Percentiles rank a stretch among this genome's conserved stretches.
These are phyloP conservation scores for Scytalidium sp. DNA, from an alignment of 2,329 filamentous ascomycete genomes.

Conservation along the genomic window DNA sequence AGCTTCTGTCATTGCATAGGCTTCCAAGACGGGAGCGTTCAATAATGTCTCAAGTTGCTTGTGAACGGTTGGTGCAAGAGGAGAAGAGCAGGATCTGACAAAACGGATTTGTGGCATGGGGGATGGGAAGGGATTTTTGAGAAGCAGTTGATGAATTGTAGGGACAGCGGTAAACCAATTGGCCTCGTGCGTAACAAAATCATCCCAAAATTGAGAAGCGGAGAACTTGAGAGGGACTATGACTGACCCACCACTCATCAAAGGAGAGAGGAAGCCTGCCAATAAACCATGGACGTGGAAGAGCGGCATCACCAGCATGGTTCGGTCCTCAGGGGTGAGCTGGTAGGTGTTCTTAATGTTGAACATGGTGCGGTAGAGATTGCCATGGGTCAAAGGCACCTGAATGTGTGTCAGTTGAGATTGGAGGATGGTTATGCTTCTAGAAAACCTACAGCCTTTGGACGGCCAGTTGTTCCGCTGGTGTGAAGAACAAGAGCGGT, in stretches of 20 bases:
- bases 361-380: constrained; percentile 75
- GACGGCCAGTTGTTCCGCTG: constrained; percentile 75
- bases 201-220: constrained; percentile 72
- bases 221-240: constrained; percentile 75
- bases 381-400: constrained; percentile 73
- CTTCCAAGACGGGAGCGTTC: constrained; percentile 74
- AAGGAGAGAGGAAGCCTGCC: constrained; percentile 71
- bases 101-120: constrained; percentile 71
- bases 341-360: constrained; percentile 75
- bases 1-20: constrained; percentile 86
- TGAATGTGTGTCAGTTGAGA: constrained; percentile 21
- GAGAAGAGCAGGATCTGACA: constrained; percentile 78
- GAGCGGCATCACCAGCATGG: constrained; percentile 80
- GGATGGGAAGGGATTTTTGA: constrained; percentile 64
- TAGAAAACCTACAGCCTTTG: constrained; percentile 59
- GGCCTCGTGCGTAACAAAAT: constrained; percentile 66
- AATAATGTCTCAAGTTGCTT: constrained; percentile 70
- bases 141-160: constrained; percentile 80
- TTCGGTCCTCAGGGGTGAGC: constrained; percentile 65
- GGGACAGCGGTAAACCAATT: constrained; percentile 88
- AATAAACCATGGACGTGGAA: constrained; percentile 83
- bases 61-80: constrained; percentile 76
- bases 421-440: too few species aligned
- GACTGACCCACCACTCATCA: constrained; percentile 70
- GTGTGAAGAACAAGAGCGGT: constrained; percentile 76